phyloP scores from a whole-genome alignment of 371 early-diverging fungal species.

The Enterocytospora artemiae region DNA sequence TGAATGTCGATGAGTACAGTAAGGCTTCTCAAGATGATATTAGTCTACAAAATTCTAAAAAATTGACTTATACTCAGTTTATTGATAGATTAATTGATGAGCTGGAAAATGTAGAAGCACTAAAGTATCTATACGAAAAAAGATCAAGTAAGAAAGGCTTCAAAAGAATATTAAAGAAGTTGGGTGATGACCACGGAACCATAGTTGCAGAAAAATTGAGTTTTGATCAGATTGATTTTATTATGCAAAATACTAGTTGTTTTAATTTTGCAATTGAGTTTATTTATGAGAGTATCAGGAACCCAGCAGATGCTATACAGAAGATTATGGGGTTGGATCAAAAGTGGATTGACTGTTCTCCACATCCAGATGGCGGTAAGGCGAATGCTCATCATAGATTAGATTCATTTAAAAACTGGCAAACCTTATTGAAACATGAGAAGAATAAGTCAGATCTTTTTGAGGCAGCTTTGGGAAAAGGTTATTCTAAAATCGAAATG shows the following conservation, averaged over 20 bases:
- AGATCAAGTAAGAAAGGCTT: constrained; percentile 6
- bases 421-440: constrained; percentile 21
- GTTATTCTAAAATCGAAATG: constrained; percentile 28
- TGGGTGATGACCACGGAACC: too few species aligned
- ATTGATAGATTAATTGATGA: constrained; percentile 2
- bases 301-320: constrained; percentile 25
- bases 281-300: constrained; percentile 24
- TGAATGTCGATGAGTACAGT: too few species aligned
- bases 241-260: constrained; percentile 9
- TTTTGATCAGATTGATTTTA: constrained; percentile 9
- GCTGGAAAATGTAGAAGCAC: not conserved
- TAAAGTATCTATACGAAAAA: constrained; percentile 19
- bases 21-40: too few species aligned
- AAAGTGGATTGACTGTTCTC: too few species aligned
- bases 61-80: constrained; percentile 12
- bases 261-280: constrained; percentile 12
- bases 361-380: too few species aligned
- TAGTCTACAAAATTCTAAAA: too few species aligned
- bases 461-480: constrained; percentile 18
- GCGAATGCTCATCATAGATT: too few species aligned
- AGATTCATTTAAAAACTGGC: constrained; percentile 18
- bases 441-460: constrained; percentile 24
- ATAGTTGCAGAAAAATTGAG: too few species aligned
- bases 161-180: constrained; percentile 19
- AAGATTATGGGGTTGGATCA: constrained; percentile 21